A percentile compares a stretch with the other conserved stretches of the same genome.
Conservation (phyloP, 176 grass and related monocot genomes). For the Carex kokanica region DNA sequence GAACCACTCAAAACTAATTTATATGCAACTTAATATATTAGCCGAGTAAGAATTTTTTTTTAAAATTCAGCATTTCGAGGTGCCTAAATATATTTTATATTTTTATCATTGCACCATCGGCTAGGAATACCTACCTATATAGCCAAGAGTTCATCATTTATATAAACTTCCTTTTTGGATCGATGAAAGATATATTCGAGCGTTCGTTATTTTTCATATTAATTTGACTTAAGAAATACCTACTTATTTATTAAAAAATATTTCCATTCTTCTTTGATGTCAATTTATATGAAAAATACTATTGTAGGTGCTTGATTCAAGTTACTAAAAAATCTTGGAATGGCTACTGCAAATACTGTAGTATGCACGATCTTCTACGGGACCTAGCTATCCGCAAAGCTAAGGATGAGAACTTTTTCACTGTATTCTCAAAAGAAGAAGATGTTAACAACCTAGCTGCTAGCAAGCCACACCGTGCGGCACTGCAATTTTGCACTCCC, state of each 20-base stretch:
- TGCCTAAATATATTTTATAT: no score
- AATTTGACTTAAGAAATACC: no score
- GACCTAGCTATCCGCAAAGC: not conserved
- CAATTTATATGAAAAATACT: not conserved
- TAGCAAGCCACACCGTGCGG: not conserved
- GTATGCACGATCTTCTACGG: not conserved
- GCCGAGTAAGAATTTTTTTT: no score
- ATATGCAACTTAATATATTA: no score
- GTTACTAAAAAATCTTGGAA: not conserved
- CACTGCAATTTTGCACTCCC: not conserved
- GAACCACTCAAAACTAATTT: no score
- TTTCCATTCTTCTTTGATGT: not conserved
- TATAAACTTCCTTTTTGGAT: no score
- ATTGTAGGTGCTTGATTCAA: constrained; percentile 12
- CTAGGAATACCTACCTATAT: no score
- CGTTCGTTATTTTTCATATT: no score
- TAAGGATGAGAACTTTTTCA: not conserved
- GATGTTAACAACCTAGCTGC: not conserved
- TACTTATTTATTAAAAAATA: not conserved
- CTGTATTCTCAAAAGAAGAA: not conserved
- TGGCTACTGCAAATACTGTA: not conserved
- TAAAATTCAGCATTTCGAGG: no score
- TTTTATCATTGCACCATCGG: no score
- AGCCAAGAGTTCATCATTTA: no score
- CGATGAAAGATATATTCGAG: no score